Evolutionary conservation across 2,329 filamentous ascomycete genomes (phyloP), one percentile per base, ranked within the genome.

Genomic region (Aureobasidium uvarum): DNA sequence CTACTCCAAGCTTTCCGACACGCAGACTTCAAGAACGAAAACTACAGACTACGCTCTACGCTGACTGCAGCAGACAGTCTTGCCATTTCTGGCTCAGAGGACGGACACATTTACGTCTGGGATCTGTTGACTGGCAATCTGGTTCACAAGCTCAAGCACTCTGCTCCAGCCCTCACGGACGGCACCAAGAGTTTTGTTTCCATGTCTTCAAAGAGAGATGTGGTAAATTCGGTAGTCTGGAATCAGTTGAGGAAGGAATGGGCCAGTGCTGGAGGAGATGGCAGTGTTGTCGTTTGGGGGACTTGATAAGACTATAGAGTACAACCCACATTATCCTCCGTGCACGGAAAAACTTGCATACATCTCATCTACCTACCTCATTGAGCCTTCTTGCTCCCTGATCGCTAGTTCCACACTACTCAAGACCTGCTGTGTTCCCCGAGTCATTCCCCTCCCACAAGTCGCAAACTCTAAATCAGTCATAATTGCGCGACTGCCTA

Each of bases 11-110:
- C 84, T 0, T 96, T 95, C 72, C 82, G 82, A 20, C 83, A 85
- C 36, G 77, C 80, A 0, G 78, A 70, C 2, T 82, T 85, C 71
- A 79, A 80, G 70, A 96, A 95, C 73, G 84, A 84, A 68, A 86
- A 88, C 54, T 79, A 95, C 67, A 82, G 92, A n/a, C 82, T 96
- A 38, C 86, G 92, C 75, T 88, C 88, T 45, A 82, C 90, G 5
- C 80, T 97, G 65, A 93, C 91, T 0, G 83, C 86, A 36, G 87
- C 85, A 68, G 94, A 96, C 77, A 87, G 85, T 67, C 88, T 89
- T 56, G 91, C 95, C 1, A 72, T 97, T 3, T 89, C 86, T 59
- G 94, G 94, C 8, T 92, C 92, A 72, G 93, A 97, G 77, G 81
- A 89, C 67, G 90, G 89, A 2, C 81, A 82, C 71, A 77, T 92